Base-by-base conservation (phyloP, 2,329 filamentous ascomycete species). In the Trichophyton simii region DNA sequence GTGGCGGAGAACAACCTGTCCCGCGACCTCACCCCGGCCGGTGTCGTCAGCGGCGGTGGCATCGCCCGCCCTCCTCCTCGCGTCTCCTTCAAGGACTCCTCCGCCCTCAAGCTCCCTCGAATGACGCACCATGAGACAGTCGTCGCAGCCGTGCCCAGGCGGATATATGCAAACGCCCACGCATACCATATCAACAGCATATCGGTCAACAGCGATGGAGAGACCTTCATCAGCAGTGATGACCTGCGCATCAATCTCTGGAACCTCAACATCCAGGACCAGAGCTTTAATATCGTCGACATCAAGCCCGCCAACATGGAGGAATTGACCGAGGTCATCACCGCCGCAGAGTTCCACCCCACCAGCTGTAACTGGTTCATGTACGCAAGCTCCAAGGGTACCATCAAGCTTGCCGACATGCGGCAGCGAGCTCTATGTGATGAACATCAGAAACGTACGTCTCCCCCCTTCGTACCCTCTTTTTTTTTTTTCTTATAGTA, bases 241-340 rank as follows among this genome's bases (percentile, higher is more conserved):
- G 94, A 99, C 73, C 79, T 99, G 65, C 87, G 94, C 65, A 95
- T 99, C 80, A 99, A 99, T 75, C 80, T 99, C 61, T 99, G 94
- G 94, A 97, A 99, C 73, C 81, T 97, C 68, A 97, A 97, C 76
- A 99, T 99, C 66, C 94, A 99, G 75, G 92, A 97, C 69, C 92
- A 97, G 78, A 97, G 94, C 79, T 99, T 99, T 83, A 99, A 99
- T 78, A 99, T 99, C 72, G 94, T 99, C 65, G 94, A 99, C 75
- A 99, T 99, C 81, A 99, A 99, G 77, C 94, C 94, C 7, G 94
- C 94, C 46, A 99, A 99, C 75, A 99, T 99, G 94, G 94, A 99
- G 77, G 94, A 99, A 79, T 81, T 99, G 66, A 99, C 94, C 0
- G 94, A 99, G 76, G 94, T 99, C 68, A 97, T 99, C 72, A 99